A percentile compares a stretch with the other conserved stretches of the same genome.
phyloP scores from a whole-genome alignment of 1,284 basidiomycete species.

The Rhodotorula sp. region DNA sequence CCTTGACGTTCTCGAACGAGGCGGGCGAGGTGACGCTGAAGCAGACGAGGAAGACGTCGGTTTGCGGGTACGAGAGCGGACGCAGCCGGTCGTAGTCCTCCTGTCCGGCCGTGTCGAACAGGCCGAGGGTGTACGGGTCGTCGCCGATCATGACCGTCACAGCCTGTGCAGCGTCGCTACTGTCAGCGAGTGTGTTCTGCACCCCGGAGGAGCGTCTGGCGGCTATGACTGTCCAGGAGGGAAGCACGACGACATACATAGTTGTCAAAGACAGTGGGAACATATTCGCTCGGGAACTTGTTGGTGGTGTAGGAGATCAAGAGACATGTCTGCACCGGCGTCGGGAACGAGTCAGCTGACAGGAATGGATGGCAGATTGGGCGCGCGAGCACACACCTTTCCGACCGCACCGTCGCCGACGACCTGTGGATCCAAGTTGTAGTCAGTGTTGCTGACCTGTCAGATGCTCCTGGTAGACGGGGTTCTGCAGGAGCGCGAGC shows the following conservation, averaged over 20 bases:
- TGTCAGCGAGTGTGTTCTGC: neutral
- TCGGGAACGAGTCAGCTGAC: neutral
- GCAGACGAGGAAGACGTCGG: conserved; percentile 98
- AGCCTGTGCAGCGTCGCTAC: conserved; percentile 48
- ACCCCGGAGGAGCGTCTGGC: neutral
- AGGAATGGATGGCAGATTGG: conserved; percentile 4
- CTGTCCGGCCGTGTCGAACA: conserved; percentile 99
- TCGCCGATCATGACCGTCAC: conserved; percentile 99
- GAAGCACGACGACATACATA: conserved; percentile 57
- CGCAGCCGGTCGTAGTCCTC: conserved; percentile 99
- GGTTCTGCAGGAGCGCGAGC: neutral
- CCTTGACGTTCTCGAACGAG: conserved; percentile 99
- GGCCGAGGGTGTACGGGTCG: conserved; percentile 95
- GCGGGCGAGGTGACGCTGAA: conserved; percentile 98
- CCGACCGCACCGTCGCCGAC: conserved; percentile 99
- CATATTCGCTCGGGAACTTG: conserved; percentile 74
- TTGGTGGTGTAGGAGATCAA: conserved; percentile 99
- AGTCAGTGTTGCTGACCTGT: neutral
- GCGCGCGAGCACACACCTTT: conserved; percentile 66
- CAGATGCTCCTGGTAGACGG: neutral
- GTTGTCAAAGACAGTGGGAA: conserved; percentile 96
- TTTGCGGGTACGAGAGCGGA: conserved; percentile 98
- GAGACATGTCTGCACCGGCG: conserved; percentile 75
- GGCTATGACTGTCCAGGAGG: neutral
- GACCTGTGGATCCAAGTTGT: conserved; percentile 53